Conservation (phyloP, 2,329 filamentous ascomycete species). For the Colletotrichum sansevieriae region DNA sequence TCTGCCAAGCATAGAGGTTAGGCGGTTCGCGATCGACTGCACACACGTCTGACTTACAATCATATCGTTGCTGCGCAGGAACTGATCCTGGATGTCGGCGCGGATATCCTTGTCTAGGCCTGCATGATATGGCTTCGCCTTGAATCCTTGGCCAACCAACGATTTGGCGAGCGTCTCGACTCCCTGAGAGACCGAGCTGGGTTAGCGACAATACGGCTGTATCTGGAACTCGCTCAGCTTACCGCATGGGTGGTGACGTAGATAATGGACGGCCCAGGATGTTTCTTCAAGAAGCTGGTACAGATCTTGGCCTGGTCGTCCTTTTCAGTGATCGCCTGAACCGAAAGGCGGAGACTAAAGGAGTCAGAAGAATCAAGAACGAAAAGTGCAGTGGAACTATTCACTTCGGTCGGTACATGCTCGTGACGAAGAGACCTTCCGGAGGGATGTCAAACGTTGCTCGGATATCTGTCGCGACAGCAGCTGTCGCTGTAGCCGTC, state of each 20-base stretch:
- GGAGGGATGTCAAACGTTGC: slow-evolving; percentile 63
- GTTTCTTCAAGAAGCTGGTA: slow-evolving; percentile 62
- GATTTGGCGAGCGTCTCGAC: slow-evolving; percentile 58
- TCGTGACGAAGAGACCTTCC: slow-evolving; percentile 67
- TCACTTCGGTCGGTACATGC: slow-evolving; percentile 69
- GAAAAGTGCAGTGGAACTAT: neutral
- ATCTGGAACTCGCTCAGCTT: neutral
- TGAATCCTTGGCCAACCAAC: slow-evolving; percentile 54
- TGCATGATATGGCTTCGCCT: slow-evolving; percentile 62
- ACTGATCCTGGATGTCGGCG: slow-evolving; percentile 62
- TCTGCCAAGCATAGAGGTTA: slow-evolving; percentile 35
- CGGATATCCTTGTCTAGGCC: slow-evolving; percentile 62
- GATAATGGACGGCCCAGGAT: slow-evolving; percentile 69
- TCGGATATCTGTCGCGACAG: slow-evolving; percentile 68
- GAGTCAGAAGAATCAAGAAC: neutral
- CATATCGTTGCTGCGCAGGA: slow-evolving; percentile 60
- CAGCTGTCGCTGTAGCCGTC: slow-evolving; percentile 70
- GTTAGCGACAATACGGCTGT: neutral
- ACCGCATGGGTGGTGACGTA: slow-evolving; percentile 71
- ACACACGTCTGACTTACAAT: slow-evolving; percentile 44
- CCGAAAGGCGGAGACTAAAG: slow-evolving; percentile 63
- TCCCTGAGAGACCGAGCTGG: slow-evolving; percentile 47
- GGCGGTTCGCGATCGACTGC: neutral
- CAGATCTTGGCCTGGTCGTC: slow-evolving; percentile 53
- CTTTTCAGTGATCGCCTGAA: slow-evolving; percentile 56